phyloP scores from a whole-genome alignment of 345 rosid species.

The Euphorbia pulcherrima region DNA sequence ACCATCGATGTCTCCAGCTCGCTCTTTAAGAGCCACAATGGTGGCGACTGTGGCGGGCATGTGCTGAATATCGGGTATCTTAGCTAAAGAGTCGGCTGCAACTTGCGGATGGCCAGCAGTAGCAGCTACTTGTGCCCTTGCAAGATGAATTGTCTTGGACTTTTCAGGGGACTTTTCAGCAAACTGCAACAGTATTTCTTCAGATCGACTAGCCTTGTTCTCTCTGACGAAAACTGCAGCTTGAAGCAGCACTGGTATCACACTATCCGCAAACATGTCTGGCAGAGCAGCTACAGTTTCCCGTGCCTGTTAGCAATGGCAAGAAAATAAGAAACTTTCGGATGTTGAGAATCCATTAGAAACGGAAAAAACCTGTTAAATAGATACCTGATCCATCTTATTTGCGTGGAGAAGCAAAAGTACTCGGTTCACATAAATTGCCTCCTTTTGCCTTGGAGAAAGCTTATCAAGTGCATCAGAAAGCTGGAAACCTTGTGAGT shows the following conservation, averaged over 20 bases:
- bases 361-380: constrained; percentile 2
- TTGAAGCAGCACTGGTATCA: constrained; percentile 68
- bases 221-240: constrained; percentile 85
- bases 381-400: constrained; percentile 82
- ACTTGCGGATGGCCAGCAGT: constrained; percentile 72
- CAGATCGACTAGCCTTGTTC: constrained; percentile 82
- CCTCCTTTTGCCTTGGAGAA: constrained; percentile 65
- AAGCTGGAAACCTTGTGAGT: constrained; percentile 57
- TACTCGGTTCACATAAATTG: constrained; percentile 73
- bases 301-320: constrained; percentile 58
- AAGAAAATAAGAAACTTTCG: constrained; percentile 4
- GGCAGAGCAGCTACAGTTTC: constrained; percentile 67
- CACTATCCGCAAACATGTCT: constrained; percentile 57
- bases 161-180: constrained; percentile 66
- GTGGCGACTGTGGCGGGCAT: constrained; percentile 92
- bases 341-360: not conserved
- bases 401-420: constrained; percentile 90
- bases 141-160: constrained; percentile 62
- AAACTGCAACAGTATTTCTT: constrained; percentile 65
- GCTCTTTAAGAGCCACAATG: constrained; percentile 82
- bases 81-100: constrained; percentile 77
- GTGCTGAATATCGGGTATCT: constrained; percentile 78
- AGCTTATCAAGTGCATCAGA: constrained; percentile 68
- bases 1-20: constrained; percentile 78
- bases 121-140: constrained; percentile 92